phyloP scores from a whole-genome alignment of 352 stramenopile genomes.

The Saprolegnia parasitica region DNA sequence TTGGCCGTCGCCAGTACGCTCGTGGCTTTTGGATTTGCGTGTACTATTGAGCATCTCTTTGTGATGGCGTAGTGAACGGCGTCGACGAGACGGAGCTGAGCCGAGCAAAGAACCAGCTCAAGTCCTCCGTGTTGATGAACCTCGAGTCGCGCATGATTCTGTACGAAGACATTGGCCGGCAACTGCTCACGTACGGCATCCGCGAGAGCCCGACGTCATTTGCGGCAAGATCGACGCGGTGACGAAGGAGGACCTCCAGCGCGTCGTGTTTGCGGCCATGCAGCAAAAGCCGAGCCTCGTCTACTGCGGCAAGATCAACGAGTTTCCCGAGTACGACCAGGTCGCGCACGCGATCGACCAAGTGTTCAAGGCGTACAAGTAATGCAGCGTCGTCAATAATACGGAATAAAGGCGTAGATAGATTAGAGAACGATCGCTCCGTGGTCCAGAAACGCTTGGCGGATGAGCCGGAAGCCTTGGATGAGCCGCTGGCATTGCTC shows the following conservation, averaged over 20 bases:
- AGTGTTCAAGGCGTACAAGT: slow-evolving; percentile 36
- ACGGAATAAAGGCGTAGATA: neutral
- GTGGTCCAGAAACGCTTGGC: slow-evolving; percentile 6
- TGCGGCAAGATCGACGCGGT: slow-evolving; percentile 86
- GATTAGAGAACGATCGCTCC: neutral
- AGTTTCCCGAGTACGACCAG: slow-evolving; percentile 81
- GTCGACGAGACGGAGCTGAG: slow-evolving; percentile 86
- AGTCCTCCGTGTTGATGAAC: slow-evolving; percentile 98
- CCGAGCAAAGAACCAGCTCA: slow-evolving; percentile 98
- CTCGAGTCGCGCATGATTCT: slow-evolving; percentile 97
- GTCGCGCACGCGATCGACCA: slow-evolving; percentile 69
- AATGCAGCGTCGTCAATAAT: neutral
- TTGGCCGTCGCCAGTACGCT: slow-evolving; percentile 65
- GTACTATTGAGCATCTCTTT: too few relatives aligned
- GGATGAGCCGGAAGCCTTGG: slow-evolving; percentile 53
- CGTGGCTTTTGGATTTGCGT: slow-evolving; percentile 33
- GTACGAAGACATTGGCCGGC: slow-evolving; percentile 98
- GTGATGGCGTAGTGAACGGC: slow-evolving; percentile 36
- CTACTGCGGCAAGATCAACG: slow-evolving; percentile 71
- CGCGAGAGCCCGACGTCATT: slow-evolving; percentile 85
- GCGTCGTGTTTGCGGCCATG: slow-evolving; percentile 72
- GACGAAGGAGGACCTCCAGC: slow-evolving; percentile 79
- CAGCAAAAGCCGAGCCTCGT: slow-evolving; percentile 72
- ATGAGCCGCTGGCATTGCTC: slow-evolving; percentile 46
- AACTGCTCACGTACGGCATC: slow-evolving; percentile 96